Percentiles rank a stretch among this genome's conserved stretches.
These are phyloP conservation scores for Lentinula guzmanii DNA, from an alignment of 768 basidiomycete species.

Conservation along the genomic window DNA sequence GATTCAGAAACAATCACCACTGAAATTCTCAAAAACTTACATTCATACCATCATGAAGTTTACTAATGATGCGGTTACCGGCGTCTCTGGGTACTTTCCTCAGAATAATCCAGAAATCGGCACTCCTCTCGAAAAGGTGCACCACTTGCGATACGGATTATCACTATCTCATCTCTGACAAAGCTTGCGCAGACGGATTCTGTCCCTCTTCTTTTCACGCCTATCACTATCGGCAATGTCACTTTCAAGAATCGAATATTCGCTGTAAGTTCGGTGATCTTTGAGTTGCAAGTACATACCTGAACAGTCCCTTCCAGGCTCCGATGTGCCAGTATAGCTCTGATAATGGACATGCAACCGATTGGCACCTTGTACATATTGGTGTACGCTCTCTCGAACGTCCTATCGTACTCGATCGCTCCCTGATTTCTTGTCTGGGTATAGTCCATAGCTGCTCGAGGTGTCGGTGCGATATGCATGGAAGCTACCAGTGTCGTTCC, in stretches of 20 bases:
- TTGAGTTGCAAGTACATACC: not conserved
- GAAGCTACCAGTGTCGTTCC: constrained; percentile 74
- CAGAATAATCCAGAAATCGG: constrained; percentile 57
- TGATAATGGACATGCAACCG: constrained; percentile 68
- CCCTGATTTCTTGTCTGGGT: not conserved
- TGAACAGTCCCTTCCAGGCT: constrained; percentile 29
- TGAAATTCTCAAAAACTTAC: not conserved
- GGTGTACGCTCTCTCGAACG: constrained; percentile 34
- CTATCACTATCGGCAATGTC: constrained; percentile 52
- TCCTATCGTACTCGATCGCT: not conserved
- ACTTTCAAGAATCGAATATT: constrained; percentile 75
- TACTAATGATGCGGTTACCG: constrained; percentile 44
- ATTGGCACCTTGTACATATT: constrained; percentile 80
- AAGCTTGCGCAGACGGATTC: constrained; percentile 32
- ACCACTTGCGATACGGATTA: not conserved
- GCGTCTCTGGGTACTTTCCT: constrained; percentile 50
- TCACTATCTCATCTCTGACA: not conserved
- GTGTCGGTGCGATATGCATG: constrained; percentile 62
- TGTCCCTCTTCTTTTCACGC: constrained; percentile 58
- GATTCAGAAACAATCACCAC: not conserved
- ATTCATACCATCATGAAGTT: constrained; percentile 12
- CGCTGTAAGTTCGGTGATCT: constrained; percentile 35
- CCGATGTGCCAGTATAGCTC: constrained; percentile 85
- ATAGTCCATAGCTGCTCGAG: constrained; percentile 62
- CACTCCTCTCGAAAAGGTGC: constrained; percentile 12